A percentile compares a stretch with the other conserved stretches of the same genome.
Evolutionary conservation across 805 yeast genomes (phyloP).

Genomic region (Spathaspora boniae): DNA sequence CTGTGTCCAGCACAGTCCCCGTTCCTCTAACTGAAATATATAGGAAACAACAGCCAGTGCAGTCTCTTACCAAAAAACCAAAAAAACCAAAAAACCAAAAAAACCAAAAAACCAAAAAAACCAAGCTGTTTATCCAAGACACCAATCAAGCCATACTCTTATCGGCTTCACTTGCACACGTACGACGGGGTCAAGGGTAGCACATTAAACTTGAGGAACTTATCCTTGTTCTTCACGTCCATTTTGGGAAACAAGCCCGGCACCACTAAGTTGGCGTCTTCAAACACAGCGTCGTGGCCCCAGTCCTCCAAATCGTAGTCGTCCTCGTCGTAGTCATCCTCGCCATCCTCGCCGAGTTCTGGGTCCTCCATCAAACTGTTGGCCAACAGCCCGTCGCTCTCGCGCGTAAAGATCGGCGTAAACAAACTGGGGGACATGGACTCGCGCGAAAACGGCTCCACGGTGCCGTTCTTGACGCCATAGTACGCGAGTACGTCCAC

Average conservation of each 20-base stretch:
- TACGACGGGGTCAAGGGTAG: conserved; percentile 30
- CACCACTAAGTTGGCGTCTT: conserved; percentile 24
- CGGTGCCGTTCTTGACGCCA: conserved; percentile 1
- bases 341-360: conserved; percentile 8
- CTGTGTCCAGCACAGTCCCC: no score
- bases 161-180: conserved; percentile 14
- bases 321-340: conserved; percentile 11
- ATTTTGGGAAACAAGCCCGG: conserved; percentile 37
- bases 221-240: conserved; percentile 20
- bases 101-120: background rate
- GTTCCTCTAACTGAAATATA: no score
- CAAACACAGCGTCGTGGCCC: background rate
- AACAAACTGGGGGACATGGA: background rate
- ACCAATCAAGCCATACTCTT: background rate
- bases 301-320: conserved; percentile 2
- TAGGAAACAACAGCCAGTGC: no score
- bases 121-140: background rate
- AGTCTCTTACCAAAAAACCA: background rate
- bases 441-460: no score
- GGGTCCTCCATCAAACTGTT: conserved; percentile 3
- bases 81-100: background rate
- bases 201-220: conserved; percentile 23
- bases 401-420: background rate
- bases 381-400: background rate
- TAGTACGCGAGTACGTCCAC: no score